Base-by-base conservation (phyloP, 2,329 filamentous ascomycete genomes). In the Cadophora gregata region DNA sequence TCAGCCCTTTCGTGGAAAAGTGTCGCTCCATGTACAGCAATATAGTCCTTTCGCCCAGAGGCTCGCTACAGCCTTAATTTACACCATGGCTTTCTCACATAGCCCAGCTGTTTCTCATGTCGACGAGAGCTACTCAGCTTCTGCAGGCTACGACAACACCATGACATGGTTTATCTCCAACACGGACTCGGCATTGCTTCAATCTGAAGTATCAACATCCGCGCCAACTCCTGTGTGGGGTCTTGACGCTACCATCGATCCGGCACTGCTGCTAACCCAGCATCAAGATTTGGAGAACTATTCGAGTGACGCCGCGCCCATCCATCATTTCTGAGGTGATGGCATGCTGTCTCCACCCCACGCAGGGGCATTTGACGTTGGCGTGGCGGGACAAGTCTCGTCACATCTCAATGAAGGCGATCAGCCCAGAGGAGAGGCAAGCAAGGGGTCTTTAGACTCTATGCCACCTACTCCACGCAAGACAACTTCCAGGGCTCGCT, bases 261-360 rank as follows among this genome's bases (percentile, higher is more conserved):
- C 53, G 53, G 53, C 53, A 56, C 53, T 56, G 53, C 53, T 56
- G 53, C 53, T 56, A 33, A 33, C 10, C 53, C 53, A 56, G 27
- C 27, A 33, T 56, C 53, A 56, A 56, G 53, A 56, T 56, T 33
- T 56, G 53, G 53, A 56, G 53, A 56, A 31, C 27, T 56, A 33
- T 56, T 56, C 53, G 53, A 56, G 36, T 56, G 53, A 56, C 27
- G 53, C 53, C 53, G 53, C 53, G 53, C 53, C 53, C 53, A 56
- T 56, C 53, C 53, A 56, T 56, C 27, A 56, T 56, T 56, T 56
- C 53, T 56, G 53, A 56, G 53, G 36, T 56, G 53, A 36, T 56
- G 53, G 53, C 27, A 56, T 56, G 53, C 53, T 56, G 53, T 56
- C 53, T 56, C 53, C 53, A 56, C 53, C 53, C 53, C 53, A 36